Evolutionary conservation across 176 grass and related monocot genomes (phyloP), one percentile per base, ranked within the genome.

Genomic region (Musa acuminata): DNA sequence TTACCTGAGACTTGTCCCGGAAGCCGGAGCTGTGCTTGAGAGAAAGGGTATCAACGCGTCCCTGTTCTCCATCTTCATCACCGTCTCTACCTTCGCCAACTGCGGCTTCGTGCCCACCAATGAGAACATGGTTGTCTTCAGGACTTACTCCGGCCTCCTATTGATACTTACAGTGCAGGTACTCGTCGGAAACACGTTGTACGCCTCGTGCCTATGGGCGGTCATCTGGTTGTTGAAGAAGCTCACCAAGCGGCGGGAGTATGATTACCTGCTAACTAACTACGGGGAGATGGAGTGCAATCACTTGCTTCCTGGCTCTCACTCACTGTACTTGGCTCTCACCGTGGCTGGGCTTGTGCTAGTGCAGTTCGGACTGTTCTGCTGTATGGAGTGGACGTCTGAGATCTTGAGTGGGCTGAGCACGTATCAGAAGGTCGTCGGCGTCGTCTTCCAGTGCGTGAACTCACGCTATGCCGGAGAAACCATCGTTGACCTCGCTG

Each of bases 381-480:
- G 83, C 79, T 73, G 51, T 72, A 81, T 86, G 89, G 89, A 92
- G 78, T 96, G 93, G 93, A 62, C 66, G 20, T 88, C 85, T 51
- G 74, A 82, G 25, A 87, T 83, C 16, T 83, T 96, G 60, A 49
- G 8, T 1, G 87, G 79, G 12, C 74, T 92, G 73, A 82, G 24
- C 1, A 51, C 73, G 24, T 82, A 73, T 35, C 83, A 84, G 87
- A 96, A 96, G 85, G 52, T 86, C 51, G 81, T 92, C 6, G 87
- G 64, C 0, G 87, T 79, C 11, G 22, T 88, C 3, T 92, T 92
- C 81, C 83, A 86, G 87, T 82, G 89, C 0, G 83, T 86, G 13
- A 96, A 92, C 82, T 92, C 93, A 0, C 77, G 93, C 23, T 83
- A 96, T 78, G 43, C 89, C 20, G 93, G 93, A 0, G 93, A 96